phyloP scores from a whole-genome alignment of 108 stramenopile genomes.

The Cyclotella sp. region DNA sequence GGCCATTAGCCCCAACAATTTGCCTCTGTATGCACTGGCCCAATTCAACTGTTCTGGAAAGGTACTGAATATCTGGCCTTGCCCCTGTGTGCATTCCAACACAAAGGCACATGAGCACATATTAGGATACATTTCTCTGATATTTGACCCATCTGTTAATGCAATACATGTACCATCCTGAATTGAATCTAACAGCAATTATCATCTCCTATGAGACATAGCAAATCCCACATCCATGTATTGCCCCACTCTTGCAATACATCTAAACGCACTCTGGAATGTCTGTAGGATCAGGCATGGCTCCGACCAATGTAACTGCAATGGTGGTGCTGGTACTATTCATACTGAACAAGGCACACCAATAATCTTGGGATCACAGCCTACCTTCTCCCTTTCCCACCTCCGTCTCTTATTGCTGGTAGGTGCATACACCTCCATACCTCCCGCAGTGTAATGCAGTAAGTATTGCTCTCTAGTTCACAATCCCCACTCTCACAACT shows the following conservation, averaged over 20 bases:
- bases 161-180: no score
- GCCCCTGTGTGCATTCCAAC: no score
- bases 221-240: slow-evolving; percentile 19
- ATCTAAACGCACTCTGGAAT: background rate
- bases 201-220: no score
- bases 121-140: no score
- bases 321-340: background rate
- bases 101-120: no score
- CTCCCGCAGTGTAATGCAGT: background rate
- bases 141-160: no score
- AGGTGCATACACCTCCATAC: background rate
- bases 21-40: no score
- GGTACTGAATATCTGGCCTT: no score
- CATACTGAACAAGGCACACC: background rate
- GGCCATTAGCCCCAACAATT: no score
- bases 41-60: no score
- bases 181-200: no score
- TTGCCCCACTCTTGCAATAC: slow-evolving; percentile 14
- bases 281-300: background rate
- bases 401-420: background rate
- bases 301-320: no score
- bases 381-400: background rate
- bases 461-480: background rate
- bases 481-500: background rate
- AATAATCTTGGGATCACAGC: background rate